Base-by-base conservation (phyloP, 441 rosid species). In the Erysimum cheiri region DNA sequence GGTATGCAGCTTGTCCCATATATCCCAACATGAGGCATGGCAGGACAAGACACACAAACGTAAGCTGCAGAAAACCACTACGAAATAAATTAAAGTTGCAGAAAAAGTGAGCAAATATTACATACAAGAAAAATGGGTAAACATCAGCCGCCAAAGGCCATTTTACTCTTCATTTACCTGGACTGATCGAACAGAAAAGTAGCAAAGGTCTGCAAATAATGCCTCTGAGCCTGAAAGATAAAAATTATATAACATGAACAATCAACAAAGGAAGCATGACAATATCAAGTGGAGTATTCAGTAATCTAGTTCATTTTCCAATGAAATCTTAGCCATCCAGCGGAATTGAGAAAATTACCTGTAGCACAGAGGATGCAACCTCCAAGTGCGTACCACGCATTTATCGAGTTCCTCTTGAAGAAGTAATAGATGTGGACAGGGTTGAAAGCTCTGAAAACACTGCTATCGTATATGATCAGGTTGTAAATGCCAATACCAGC, bases 181-280 rank as follows among this genome's bases (percentile, higher is more conserved):
- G 71, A 95, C 87, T 35, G 99, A 95, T 77, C 88, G 88, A 65
- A 92, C 99, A 36, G 98, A 85, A 74, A 95, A 92, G 77, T 95
- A 95, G 85, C 99, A 95, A 83, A 95, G 98, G 85, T 95, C 97
- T 67, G 99, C 99, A 83, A 92, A 95, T 87, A 95, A 90, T 67
- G 99, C 99, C 83, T 95, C 99, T 35, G 99, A 92, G 64, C 99
- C 98, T 95, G 80, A 69, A 83, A 70, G 68, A 26, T 63, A 36
- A 43, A 58, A 64, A n/a, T 46, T 65, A 75, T 35, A 29, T 62
- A 36, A 41, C 24, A 72, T 58, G 69, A 44, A 53, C 48, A 65
- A 33, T 37, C 56, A 57, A 64, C 37, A 52, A 28, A 32, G 40
- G 54, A 59, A 32, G 63, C 49, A 37, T 14, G 41, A 52, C 31